A percentile compares a stretch with the other conserved stretches of the same genome.
Evolutionary conservation across 495 filamentous ascomycete genomes (phyloP).

Genomic region (Penicillium ochrochloron): DNA sequence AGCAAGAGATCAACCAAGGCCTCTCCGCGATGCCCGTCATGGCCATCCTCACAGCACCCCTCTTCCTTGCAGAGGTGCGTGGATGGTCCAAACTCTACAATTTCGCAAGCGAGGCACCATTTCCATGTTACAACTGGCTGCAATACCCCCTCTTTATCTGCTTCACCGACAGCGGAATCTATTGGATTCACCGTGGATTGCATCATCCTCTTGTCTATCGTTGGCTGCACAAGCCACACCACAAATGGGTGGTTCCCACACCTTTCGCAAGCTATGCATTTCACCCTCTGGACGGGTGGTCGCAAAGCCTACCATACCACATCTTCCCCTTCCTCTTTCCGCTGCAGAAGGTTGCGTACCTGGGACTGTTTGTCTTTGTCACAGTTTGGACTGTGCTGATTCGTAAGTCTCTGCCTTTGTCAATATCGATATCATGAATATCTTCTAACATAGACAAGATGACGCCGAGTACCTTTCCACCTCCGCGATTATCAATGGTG

Average conservation of each 20-base stretch:
- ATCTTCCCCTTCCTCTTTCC: conserved; percentile 90
- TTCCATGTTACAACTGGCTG: conserved; percentile 70
- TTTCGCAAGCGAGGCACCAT: conserved; percentile 66
- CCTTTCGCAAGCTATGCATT: conserved; percentile 92
- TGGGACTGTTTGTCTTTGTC: conserved; percentile 84
- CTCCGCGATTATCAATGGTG: conserved; percentile 83
- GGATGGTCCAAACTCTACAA: conserved; percentile 89
- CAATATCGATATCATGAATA: not conserved
- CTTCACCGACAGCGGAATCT: conserved; percentile 91
- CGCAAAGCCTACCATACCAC: conserved; percentile 92
- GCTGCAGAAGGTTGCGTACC: conserved; percentile 84
- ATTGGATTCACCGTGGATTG: conserved; percentile 87
- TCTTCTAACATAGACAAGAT: conserved; percentile 42
- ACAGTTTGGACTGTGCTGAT: conserved; percentile 97
- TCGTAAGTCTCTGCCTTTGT: conserved; percentile 45
- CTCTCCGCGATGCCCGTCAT: conserved; percentile 73
- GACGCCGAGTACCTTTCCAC: conserved; percentile 90
- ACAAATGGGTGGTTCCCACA: conserved; percentile 98
- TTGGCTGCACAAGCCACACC: conserved; percentile 89
- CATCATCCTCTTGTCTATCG: conserved; percentile 85
- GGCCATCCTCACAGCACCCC: conserved; percentile 74
- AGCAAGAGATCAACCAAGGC: conserved; percentile 79
- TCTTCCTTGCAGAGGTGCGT: conserved; percentile 80
- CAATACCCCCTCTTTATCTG: conserved; percentile 89
- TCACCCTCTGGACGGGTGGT: conserved; percentile 89